phyloP scores from a whole-genome alignment of 2,329 filamentous ascomycete genomes.

The Phyllosticta citribraziliensis region DNA sequence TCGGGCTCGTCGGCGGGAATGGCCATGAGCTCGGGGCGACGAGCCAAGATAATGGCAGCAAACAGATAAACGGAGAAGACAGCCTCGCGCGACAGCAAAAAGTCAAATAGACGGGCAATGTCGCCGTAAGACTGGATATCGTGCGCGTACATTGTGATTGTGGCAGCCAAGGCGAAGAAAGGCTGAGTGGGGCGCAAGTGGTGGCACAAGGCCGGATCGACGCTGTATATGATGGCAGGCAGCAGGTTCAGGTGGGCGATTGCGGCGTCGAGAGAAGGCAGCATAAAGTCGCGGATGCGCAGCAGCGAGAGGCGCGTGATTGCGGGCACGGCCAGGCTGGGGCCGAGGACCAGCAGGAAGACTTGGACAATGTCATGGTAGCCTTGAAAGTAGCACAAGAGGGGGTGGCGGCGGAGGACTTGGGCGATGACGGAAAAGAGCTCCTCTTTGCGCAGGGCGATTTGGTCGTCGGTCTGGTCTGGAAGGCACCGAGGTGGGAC shows the following conservation, averaged over 20 bases:
- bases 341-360: constrained; percentile 72
- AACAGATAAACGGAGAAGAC: constrained; percentile 81
- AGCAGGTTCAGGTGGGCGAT: constrained; percentile 79
- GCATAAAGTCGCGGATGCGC: constrained; percentile 95
- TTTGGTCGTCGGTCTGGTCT: constrained; percentile 61
- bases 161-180: constrained; percentile 88
- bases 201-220: constrained; percentile 59
- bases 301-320: constrained; percentile 77
- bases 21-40: constrained; percentile 75
- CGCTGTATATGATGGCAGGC: constrained; percentile 64
- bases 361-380: constrained; percentile 99
- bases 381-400: constrained; percentile 93
- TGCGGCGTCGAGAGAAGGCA: constrained; percentile 73
- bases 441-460: constrained; percentile 61
- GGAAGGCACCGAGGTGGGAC: constrained; percentile 13
- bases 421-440: constrained; percentile 72
- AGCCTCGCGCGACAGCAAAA: constrained; percentile 77
- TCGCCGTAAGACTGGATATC: constrained; percentile 84
- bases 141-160: constrained; percentile 91
- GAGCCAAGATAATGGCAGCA: constrained; percentile 61
- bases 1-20: constrained; percentile 77
- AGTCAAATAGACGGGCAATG: constrained; percentile 87
- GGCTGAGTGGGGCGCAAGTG: constrained; percentile 75
- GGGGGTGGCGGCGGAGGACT: constrained; percentile 69
- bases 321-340: constrained; percentile 48